These are phyloP conservation scores for Thyridium curvatum DNA, from an alignment of 2,329 filamentous ascomycete genomes.

Conservation along the genomic window DNA sequence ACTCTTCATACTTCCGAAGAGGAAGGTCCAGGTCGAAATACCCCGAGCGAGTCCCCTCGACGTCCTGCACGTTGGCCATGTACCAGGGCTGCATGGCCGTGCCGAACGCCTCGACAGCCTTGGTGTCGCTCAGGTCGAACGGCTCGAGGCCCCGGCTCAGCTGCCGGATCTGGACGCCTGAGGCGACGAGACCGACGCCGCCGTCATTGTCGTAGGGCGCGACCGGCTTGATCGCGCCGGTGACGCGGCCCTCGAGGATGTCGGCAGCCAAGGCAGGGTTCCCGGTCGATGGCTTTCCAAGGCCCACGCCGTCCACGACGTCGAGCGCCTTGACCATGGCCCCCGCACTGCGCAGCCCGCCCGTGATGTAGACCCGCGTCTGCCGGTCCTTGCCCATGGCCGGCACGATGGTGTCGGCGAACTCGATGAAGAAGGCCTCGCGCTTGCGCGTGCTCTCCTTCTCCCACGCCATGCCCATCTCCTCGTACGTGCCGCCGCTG, in stretches of 20 bases:
- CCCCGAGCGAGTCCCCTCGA: no score
- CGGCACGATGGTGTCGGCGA: conserved; percentile 45
- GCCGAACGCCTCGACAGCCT: not conserved
- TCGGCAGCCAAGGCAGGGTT: conserved; percentile 24
- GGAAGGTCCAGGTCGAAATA: no score
- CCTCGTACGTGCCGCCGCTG: conserved; percentile 54
- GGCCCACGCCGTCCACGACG: conserved; percentile 52
- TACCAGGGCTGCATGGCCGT: no score
- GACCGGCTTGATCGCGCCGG: conserved; percentile 2
- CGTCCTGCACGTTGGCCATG: no score
- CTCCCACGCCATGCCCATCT: conserved; percentile 42
- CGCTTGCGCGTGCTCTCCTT: conserved; percentile 47
- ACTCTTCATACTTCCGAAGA: no score
- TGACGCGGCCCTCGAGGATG: conserved; percentile 16
- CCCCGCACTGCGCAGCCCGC: conserved; percentile 45
- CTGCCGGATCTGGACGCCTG: not conserved
- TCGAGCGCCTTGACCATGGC: conserved; percentile 54
- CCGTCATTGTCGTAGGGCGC: not conserved
- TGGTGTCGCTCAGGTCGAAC: conserved; percentile 1
- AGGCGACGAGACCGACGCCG: not conserved
- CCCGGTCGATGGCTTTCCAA: conserved; percentile 32
- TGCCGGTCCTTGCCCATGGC: conserved; percentile 30
- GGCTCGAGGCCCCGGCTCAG: conserved; percentile 1
- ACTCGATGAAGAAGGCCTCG: conserved; percentile 56
- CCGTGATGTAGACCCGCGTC: conserved; percentile 53